Base-by-base conservation (phyloP, 2,329 filamentous ascomycete species). In the Fusarium sp. region DNA sequence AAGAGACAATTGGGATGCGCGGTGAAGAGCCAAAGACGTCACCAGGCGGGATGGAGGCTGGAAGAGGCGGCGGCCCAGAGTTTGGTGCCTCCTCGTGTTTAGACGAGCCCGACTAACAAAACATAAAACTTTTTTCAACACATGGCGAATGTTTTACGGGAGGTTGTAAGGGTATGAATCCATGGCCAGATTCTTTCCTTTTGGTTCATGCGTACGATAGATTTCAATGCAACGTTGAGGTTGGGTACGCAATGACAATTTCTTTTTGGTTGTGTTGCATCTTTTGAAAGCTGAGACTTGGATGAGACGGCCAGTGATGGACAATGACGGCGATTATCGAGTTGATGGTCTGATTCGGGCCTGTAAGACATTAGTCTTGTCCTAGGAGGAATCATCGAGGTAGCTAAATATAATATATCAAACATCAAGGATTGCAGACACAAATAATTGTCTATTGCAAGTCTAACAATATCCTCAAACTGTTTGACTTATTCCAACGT, bases 1-100 rank as follows among this genome's bases (percentile, higher is more conserved):
- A 30, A 17, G 20, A 35, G 38, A 15, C 35, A 25, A 59, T 40
- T 43, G 61, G 43, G 52, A 68, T 71, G 52, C 71, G 67, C 63
- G 71, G 63, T 68, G 71, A 73, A 68, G 60, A 54, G 27, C 32
- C 5, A 32, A 73, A 65, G 60, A 73, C 65, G 71, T 74, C 72
- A 74, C 64, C 43, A 45, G 27, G 43, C 22, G 43, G 43, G 43
- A 47, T 47, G 43, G 43, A 47, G 47, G 11, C 27, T 54, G 47
- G 47, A 54, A 54, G 47, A 54, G 47, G 47, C 47, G 70, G 59
- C 70, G 11, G 58, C 62, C 27, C 50, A 68, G 57, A 73, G 70
- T 73, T 72, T 72, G 50, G 63, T 68, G 47, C 35, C 32, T 63
- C 32, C 32, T 63, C 32, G 27, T 50, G 32, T 35, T 56, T 56